These are phyloP conservation scores for Globisporangium heterothallicum DNA, from an alignment of 352 stramenopile genomes.

Conservation along the genomic window DNA sequence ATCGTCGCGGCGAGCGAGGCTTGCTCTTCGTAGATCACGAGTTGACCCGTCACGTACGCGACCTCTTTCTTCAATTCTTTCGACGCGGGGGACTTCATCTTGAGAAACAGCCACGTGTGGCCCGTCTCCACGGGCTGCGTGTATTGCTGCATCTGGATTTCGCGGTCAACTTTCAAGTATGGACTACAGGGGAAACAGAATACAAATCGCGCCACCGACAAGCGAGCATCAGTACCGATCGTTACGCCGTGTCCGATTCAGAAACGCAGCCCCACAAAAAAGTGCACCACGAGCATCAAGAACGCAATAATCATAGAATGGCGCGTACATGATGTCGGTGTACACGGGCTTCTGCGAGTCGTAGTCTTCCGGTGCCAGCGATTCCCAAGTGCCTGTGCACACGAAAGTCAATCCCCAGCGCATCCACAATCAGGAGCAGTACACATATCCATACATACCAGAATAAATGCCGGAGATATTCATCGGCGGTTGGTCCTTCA, in stretches of 20 bases:
- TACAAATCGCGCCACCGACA: too few species aligned
- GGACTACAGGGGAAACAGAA: conserved; percentile 24
- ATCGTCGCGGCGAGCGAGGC: conserved; percentile 74
- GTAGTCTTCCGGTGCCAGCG: conserved; percentile 50
- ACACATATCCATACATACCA: conserved; percentile 17
- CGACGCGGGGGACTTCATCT: conserved; percentile 67
- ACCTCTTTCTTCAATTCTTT: conserved; percentile 68
- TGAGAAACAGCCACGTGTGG: conserved; percentile 75
- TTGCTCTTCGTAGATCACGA: conserved; percentile 82
- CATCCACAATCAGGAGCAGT: not conserved
- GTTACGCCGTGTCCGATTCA: too few species aligned
- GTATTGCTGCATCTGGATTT: conserved; percentile 76
- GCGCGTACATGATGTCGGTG: conserved; percentile 56
- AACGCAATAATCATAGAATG: not conserved
- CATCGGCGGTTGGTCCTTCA: conserved; percentile 26
- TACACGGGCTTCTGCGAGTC: conserved; percentile 50
- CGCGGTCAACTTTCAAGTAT: conserved; percentile 65
- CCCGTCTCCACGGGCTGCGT: conserved; percentile 65
- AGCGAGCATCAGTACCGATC: too few species aligned
- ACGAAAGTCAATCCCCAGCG: not conserved
- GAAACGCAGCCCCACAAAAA: too few species aligned
- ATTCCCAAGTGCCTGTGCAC: conserved; percentile 45
- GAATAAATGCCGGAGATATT: conserved; percentile 83
- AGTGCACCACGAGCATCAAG: conserved; percentile 1
- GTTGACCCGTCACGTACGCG: conserved; percentile 71